Evolutionary conservation across 176 grass and related monocot genomes (phyloP).

Genomic region (Phyllostachys edulis): DNA sequence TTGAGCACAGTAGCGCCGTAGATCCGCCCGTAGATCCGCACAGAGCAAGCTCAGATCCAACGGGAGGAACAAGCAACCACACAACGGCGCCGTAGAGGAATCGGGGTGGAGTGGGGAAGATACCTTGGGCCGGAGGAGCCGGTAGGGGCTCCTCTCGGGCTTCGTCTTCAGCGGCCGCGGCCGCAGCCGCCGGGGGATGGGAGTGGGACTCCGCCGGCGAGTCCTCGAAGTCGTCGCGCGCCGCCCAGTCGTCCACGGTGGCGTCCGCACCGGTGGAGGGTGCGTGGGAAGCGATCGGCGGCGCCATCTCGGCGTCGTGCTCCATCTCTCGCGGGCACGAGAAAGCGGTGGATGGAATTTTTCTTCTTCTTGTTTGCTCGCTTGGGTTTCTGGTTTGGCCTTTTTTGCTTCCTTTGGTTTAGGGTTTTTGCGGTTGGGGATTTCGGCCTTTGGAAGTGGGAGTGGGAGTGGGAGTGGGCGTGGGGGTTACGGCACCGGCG

Average conservation of each 20-base stretch:
- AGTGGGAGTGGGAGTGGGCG: too few species aligned
- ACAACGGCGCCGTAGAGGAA: not conserved
- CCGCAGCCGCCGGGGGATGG: not conserved
- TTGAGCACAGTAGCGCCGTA: not conserved
- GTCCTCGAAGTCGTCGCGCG: conserved; percentile 27
- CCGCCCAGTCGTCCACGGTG: conserved; percentile 21
- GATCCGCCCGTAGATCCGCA: conserved; percentile 12
- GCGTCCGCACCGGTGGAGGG: not conserved
- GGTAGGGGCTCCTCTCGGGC: not conserved
- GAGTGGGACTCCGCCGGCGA: not conserved
- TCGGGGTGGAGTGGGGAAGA: not conserved
- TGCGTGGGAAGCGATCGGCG: conserved; percentile 18
- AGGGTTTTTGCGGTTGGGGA: not conserved
- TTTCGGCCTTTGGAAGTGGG: not conserved
- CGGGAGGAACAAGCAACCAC: not conserved
- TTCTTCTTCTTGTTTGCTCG: not conserved
- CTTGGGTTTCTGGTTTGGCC: not conserved
- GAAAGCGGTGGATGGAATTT: not conserved
- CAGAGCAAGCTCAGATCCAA: conserved; percentile 20
- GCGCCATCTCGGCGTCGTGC: conserved; percentile 4
- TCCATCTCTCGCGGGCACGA: conserved; percentile 22
- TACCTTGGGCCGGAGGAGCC: conserved; percentile 24
- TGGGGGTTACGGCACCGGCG: not conserved
- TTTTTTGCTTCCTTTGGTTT: not conserved
- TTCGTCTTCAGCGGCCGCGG: not conserved